Conservation (phyloP, 2,329 filamentous ascomycete species). For the Delphinella strobiligena region DNA sequence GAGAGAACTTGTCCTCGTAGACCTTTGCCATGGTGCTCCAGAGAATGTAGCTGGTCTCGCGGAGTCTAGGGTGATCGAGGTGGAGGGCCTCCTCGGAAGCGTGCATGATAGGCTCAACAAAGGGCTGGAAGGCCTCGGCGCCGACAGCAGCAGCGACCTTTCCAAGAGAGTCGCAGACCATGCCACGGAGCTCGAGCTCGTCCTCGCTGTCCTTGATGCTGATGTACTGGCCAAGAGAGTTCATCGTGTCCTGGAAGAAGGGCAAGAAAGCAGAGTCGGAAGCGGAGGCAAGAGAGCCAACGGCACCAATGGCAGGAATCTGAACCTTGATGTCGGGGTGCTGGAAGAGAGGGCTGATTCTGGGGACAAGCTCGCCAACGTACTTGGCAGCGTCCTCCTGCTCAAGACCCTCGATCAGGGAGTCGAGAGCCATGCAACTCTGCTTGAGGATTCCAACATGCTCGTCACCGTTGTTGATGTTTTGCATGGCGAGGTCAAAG, state of each 20-base stretch:
- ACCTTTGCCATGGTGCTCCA: conserved; percentile 94
- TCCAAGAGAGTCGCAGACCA: conserved; percentile 84
- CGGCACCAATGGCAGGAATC: conserved; percentile 73
- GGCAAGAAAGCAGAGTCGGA: conserved; percentile 73
- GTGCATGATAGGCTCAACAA: conserved; percentile 80
- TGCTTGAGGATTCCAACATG: conserved; percentile 79
- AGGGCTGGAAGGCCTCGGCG: conserved; percentile 74
- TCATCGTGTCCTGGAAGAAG: conserved; percentile 88
- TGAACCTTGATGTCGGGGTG: conserved; percentile 85
- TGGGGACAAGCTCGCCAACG: conserved; percentile 68
- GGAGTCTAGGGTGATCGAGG: conserved; percentile 78
- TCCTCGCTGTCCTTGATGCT: conserved; percentile 80
- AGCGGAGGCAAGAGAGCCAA: conserved; percentile 81
- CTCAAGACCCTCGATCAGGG: conserved; percentile 76
- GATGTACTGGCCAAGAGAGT: conserved; percentile 72
- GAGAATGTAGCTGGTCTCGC: conserved; percentile 93
- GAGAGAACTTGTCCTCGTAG: conserved; percentile 71
- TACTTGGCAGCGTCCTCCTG: conserved; percentile 71
- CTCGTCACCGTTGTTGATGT: conserved; percentile 55
- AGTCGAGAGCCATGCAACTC: conserved; percentile 81
- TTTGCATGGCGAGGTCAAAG: conserved; percentile 65
- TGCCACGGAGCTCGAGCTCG: conserved; percentile 77
- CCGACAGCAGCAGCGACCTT: conserved; percentile 87
- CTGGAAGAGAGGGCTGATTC: conserved; percentile 71
- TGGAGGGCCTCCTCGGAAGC: conserved; percentile 83